phyloP scores from a whole-genome alignment of 2,329 filamentous ascomycete genomes.

The Orbilia quercus region DNA sequence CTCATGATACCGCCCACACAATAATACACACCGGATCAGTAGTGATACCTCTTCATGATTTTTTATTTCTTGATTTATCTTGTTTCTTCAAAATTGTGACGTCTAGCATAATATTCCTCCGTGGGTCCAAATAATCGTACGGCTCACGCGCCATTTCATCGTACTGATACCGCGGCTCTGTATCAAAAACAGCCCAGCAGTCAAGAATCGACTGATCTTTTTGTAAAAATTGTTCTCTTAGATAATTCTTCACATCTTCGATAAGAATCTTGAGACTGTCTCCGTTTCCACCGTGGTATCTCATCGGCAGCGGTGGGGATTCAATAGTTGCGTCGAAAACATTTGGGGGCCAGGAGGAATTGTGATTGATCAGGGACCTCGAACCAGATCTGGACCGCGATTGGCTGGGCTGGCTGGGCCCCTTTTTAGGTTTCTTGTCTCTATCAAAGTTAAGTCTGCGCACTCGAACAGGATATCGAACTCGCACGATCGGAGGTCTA shows the following conservation, averaged over 20 bases:
- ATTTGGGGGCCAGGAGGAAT: neutral
- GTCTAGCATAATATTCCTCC: slow-evolving; percentile 21
- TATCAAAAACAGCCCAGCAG: slow-evolving; percentile 36
- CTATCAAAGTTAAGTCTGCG: slow-evolving; percentile 2
- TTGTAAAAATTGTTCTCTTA: neutral
- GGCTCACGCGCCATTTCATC: neutral
- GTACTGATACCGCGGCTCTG: slow-evolving; percentile 10
- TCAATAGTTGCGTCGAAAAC: neutral
- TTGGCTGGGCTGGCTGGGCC: too few species aligned
- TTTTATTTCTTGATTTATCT: neutral
- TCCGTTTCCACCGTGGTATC: slow-evolving; percentile 17
- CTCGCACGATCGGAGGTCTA: slow-evolving; percentile 3
- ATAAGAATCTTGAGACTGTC: slow-evolving; percentile 12
- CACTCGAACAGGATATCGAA: slow-evolving; percentile 6
- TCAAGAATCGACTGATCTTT: neutral
- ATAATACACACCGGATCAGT: too few species aligned
- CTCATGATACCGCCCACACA: too few species aligned
- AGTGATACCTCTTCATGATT: neutral
- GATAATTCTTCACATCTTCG: neutral
- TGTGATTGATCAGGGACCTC: too few species aligned
- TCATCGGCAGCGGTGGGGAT: neutral
- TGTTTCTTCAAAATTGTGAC: slow-evolving; percentile 20
- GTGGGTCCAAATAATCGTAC: slow-evolving; percentile 16
- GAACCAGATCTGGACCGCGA: too few species aligned
- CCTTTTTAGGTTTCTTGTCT: neutral